Base-by-base conservation (phyloP, 345 rosid genomes). In the Citrus trifoliata region DNA sequence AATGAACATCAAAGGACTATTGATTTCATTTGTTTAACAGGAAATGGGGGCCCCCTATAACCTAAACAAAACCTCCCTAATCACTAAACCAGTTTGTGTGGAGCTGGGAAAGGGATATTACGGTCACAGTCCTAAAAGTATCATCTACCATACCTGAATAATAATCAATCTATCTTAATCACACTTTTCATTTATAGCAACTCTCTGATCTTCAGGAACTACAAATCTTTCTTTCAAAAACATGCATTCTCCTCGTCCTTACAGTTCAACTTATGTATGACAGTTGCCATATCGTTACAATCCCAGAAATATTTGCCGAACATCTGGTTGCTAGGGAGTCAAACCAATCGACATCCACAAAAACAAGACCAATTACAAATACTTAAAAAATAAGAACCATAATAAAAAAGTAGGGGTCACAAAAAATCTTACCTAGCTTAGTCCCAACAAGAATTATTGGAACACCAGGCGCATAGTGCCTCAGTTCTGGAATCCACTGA, bases 401-500 rank as follows among this genome's bases (percentile, higher is more conserved):
- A n/a, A 19, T 37, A 32, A 16, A 2, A 24, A 71, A 63, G 8
- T 53, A 10, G 25, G 6, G 3, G 62, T 48, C 35, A 63, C 18
- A 25, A 38, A 66, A 25, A 79, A 58, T 6, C 73, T 67, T 85
- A 92, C 97, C 98, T 76, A 93, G 93, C 86, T 93, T 92, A n/a
- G 97, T 93, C 79, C 97, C 98, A 79, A 93, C 97, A 22, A 93
- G 97, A 79, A 92, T 85, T 46, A 92, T 84, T 55, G 95, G 98
- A 79, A 94, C 95, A 76, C 97, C 95, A 4, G 97, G 95, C 24
- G 95, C 95, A 87, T 92, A 92, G 82, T 94, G 98, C 90, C 88
- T 91, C 85, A 92, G 81, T 83, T 94, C 98, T 18, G 98, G 98
- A 87, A 92, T 92, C 98, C 98, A 94, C 98, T 92, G 93, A 80